Percentiles rank a stretch among this genome's conserved stretches.
These are phyloP conservation scores for Scheffersomyces segobiensis DNA, from an alignment of 1,139 yeast genomes.

Conservation along the genomic window DNA sequence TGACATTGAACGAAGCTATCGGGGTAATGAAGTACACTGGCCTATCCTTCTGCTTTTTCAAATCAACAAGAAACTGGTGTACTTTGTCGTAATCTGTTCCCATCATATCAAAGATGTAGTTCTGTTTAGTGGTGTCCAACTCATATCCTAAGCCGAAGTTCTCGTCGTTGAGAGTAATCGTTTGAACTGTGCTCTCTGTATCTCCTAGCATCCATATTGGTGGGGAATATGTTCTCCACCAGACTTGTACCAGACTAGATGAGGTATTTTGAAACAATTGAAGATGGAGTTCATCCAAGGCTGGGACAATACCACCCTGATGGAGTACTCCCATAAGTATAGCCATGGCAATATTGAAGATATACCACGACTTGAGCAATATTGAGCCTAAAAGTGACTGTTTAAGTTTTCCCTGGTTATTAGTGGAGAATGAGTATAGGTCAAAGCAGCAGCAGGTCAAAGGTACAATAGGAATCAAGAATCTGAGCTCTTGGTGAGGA, in stretches of 20 bases:
- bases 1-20: slow-evolving; percentile 40
- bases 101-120: slow-evolving; percentile 53
- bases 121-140: slow-evolving; percentile 8
- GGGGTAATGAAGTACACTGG: slow-evolving; percentile 48
- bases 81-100: slow-evolving; percentile 44
- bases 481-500: slow-evolving; percentile 92
- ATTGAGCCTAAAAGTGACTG: slow-evolving; percentile 14
- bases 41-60: slow-evolving; percentile 9
- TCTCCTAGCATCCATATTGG: slow-evolving; percentile 82
- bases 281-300: slow-evolving; percentile 41
- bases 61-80: slow-evolving; percentile 13
- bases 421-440: slow-evolving; percentile 13
- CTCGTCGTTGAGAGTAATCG: slow-evolving; percentile 19
- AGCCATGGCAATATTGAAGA: slow-evolving; percentile 62
- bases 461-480: slow-evolving; percentile 77
- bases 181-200: slow-evolving; percentile 13
- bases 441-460: slow-evolving; percentile 65
- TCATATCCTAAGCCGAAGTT: slow-evolving; percentile 7
- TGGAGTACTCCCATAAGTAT: slow-evolving; percentile 77
- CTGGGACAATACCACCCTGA: slow-evolving; percentile 87
- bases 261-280: slow-evolving; percentile 10
- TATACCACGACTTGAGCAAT: slow-evolving; percentile 53
- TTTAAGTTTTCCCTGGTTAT: slow-evolving; percentile 1
- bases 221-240: slow-evolving; percentile 96
- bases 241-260: slow-evolving; percentile 44